Evolutionary conservation across 257 asterid species (phyloP).

Genomic region (Gentiana dahurica): DNA sequence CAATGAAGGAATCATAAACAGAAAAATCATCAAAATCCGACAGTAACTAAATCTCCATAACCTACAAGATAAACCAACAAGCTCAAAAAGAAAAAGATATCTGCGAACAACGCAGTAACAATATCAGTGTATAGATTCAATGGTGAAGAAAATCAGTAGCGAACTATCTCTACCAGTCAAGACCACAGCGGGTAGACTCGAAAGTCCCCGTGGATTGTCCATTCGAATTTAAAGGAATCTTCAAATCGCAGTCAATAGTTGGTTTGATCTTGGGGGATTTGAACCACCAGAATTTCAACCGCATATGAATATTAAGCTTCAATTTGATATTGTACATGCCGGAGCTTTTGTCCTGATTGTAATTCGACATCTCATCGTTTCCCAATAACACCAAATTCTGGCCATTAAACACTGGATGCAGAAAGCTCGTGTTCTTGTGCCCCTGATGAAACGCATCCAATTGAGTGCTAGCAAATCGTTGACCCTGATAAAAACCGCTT

Average conservation of each 20-base stretch:
- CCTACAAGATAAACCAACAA: too few species aligned
- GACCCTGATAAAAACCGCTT: constrained; percentile 46
- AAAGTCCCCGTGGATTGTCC: constrained; percentile 27
- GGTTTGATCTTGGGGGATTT: constrained; percentile 46
- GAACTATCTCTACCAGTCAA: constrained; percentile 42
- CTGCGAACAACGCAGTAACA: too few species aligned
- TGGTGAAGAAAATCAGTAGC: too few species aligned
- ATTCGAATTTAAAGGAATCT: constrained; percentile 39
- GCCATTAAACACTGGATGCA: constrained; percentile 34
- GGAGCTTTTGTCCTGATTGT: constrained; percentile 19
- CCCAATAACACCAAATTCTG: constrained; percentile 25
- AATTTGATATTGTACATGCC: constrained; percentile 36
- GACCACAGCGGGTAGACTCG: constrained; percentile 39
- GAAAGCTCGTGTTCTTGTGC: constrained; percentile 31
- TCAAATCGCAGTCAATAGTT: constrained; percentile 55
- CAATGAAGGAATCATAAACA: too few species aligned
- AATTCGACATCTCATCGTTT: constrained; percentile 18
- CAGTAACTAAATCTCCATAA: too few species aligned
- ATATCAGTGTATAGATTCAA: too few species aligned
- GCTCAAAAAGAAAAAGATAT: too few species aligned
- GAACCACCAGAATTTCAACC: constrained; percentile 40
- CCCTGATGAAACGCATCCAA: constrained; percentile 49
- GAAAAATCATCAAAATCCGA: too few species aligned
- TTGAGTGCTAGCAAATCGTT: constrained; percentile 19
- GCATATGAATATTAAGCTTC: constrained; percentile 29